These are phyloP conservation scores for Chaetomium fimeti DNA, from an alignment of 495 filamentous ascomycete genomes.

Conservation along the genomic window DNA sequence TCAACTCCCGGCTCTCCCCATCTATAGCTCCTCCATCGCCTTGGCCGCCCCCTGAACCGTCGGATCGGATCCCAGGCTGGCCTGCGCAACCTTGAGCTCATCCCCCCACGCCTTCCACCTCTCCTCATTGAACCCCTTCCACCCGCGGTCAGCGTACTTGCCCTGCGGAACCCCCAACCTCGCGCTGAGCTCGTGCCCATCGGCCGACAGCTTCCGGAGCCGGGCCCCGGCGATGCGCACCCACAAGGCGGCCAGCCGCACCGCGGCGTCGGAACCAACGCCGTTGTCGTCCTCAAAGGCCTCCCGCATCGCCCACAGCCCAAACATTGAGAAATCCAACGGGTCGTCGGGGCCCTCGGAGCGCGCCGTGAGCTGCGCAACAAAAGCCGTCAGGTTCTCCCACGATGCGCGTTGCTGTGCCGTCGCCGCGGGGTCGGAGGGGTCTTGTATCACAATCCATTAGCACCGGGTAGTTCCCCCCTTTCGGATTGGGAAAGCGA, in stretches of 20 bases:
- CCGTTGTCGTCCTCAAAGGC: constrained; percentile 25
- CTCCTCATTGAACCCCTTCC: constrained; percentile 27
- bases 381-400: constrained; percentile 24
- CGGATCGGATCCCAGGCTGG: background rate
- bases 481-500: background rate
- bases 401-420: constrained; percentile 10
- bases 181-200: background rate
- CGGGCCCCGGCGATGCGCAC: constrained; percentile 20
- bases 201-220: constrained; percentile 17
- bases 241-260: constrained; percentile 28
- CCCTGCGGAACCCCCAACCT: constrained; percentile 1
- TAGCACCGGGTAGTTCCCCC: background rate
- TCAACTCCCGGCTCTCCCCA: background rate
- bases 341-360: constrained; percentile 12
- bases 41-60: constrained; percentile 1
- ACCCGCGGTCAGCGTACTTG: constrained; percentile 10
- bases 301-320: constrained; percentile 21
- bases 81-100: constrained; percentile 23
- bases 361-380: constrained; percentile 25
- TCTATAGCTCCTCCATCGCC: background rate
- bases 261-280: constrained; percentile 2
- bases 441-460: background rate
- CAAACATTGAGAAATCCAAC: constrained; percentile 25
- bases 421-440: background rate
- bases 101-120: constrained; percentile 37